Percentiles rank a stretch among this genome's conserved stretches.
Evolutionary conservation across 2,329 filamentous ascomycete genomes (phyloP).

Genomic region (Colletotrichum phormii): DNA sequence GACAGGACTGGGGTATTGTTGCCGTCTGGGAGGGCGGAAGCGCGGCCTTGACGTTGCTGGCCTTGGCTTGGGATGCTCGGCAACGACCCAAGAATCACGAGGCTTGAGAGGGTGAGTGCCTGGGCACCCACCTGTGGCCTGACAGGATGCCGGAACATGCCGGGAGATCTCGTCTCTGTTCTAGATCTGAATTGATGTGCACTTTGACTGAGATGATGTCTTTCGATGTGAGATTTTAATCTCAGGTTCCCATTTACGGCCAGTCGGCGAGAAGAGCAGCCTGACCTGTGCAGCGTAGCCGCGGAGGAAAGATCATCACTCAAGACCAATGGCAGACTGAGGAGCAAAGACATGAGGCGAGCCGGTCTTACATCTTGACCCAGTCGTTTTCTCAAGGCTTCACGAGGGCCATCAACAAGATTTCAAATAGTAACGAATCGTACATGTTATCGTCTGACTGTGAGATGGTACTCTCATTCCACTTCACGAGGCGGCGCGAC

Average conservation of each 20-base stretch:
- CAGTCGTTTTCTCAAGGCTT: background rate
- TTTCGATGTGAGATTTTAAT: background rate
- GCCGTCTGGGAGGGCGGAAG: conserved; percentile 45
- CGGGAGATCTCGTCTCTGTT: background rate
- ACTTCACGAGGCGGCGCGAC: conserved; percentile 40
- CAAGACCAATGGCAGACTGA: background rate
- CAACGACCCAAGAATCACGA: background rate
- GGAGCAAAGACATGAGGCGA: background rate
- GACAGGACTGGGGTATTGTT: conserved; percentile 42
- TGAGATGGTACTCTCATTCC: background rate
- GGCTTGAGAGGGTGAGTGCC: background rate
- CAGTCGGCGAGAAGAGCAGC: background rate
- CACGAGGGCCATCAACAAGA: background rate
- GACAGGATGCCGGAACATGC: background rate
- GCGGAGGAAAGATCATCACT: background rate
- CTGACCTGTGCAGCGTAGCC: background rate
- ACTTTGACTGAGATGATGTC: background rate
- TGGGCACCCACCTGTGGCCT: background rate
- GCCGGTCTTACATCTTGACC: background rate
- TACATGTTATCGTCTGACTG: background rate
- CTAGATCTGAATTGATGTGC: background rate
- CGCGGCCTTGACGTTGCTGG: conserved; percentile 30
- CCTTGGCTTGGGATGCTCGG: conserved; percentile 2
- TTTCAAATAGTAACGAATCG: background rate
- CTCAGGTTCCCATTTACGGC: background rate